These are phyloP conservation scores for Prosopis cineraria DNA, from an alignment of 306 rosid genomes.

Conservation along the genomic window DNA sequence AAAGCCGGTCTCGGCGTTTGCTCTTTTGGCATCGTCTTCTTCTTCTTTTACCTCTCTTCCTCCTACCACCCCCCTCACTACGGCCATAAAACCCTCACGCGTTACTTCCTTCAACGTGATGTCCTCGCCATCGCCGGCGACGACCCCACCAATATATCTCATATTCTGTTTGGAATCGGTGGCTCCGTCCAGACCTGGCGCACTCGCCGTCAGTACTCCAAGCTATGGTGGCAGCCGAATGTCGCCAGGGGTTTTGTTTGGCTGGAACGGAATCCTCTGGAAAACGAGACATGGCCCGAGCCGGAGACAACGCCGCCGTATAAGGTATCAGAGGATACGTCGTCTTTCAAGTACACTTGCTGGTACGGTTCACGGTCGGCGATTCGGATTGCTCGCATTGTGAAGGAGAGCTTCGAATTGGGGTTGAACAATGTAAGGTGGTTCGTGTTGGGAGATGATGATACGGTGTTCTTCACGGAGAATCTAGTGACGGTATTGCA, in stretches of 20 bases:
- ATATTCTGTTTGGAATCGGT: too few species aligned
- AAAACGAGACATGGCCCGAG: constrained; percentile 39
- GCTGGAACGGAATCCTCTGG: too few species aligned
- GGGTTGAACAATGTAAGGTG: constrained; percentile 59
- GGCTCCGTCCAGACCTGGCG: too few species aligned
- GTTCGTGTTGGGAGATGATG: constrained; percentile 91
- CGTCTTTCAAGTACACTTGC: constrained; percentile 58
- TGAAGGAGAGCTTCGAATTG: constrained; percentile 74
- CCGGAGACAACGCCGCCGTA: constrained; percentile 34
- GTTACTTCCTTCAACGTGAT: too few species aligned
- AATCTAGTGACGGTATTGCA: constrained; percentile 58
- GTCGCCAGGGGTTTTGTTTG: constrained; percentile 7
- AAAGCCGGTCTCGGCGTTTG: constrained; percentile 27
- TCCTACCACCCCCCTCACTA: too few species aligned
- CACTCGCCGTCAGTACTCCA: neutral
- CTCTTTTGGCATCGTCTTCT: constrained; percentile 26
- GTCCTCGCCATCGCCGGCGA: neutral
- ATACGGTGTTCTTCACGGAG: constrained; percentile 64
- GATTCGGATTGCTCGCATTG: constrained; percentile 61
- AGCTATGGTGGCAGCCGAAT: constrained; percentile 57
- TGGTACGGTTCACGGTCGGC: constrained; percentile 66
- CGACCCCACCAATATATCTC: too few species aligned
- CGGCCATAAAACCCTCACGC: too few species aligned
- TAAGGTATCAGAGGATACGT: constrained; percentile 50
- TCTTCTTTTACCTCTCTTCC: constrained; percentile 40